phyloP scores from a whole-genome alignment of 805 yeast species.

The Zygosaccharomyces siamensis region DNA sequence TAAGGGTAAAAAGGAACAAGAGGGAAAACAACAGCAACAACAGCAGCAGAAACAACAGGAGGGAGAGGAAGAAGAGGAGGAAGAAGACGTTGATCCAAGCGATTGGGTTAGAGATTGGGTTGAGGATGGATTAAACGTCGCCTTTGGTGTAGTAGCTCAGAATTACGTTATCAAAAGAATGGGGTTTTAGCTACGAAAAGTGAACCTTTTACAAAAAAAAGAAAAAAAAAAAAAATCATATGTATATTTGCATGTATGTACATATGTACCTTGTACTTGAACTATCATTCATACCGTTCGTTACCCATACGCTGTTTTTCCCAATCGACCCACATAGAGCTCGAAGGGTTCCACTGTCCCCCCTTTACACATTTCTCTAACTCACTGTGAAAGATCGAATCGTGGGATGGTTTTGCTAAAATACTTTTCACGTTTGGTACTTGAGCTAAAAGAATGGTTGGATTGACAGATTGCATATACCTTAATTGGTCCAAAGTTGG shows the following conservation, averaged over 20 bases:
- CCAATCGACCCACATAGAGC: conserved; percentile 36
- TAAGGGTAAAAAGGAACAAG: conserved; percentile 36
- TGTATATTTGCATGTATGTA: background rate
- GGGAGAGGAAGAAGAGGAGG: conserved; percentile 31
- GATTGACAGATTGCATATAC: conserved; percentile 24
- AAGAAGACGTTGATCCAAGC: conserved; percentile 65
- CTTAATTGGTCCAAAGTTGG: conserved; percentile 31
- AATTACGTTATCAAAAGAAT: conserved; percentile 85
- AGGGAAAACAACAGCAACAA: conserved; percentile 15
- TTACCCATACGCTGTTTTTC: conserved; percentile 30
- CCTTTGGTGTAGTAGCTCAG: conserved; percentile 86
- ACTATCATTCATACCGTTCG: conserved; percentile 7
- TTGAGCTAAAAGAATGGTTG: conserved; percentile 14
- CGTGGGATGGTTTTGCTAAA: conserved; percentile 13
- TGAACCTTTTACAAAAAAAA: background rate
- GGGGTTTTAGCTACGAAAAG: conserved; percentile 22
- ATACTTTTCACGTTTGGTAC: conserved; percentile 19
- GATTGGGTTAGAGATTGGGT: conserved; percentile 82
- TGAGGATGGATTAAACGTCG: conserved; percentile 67
- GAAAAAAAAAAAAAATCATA: background rate
- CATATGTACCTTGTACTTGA: conserved; percentile 3
- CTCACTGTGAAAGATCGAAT: conserved; percentile 23
- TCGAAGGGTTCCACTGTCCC: conserved; percentile 24
- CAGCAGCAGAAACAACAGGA: conserved; percentile 17
- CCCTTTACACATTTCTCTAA: conserved; percentile 17